Conservation (phyloP, 1,284 basidiomycete genomes). For the Boletus smithii region DNA sequence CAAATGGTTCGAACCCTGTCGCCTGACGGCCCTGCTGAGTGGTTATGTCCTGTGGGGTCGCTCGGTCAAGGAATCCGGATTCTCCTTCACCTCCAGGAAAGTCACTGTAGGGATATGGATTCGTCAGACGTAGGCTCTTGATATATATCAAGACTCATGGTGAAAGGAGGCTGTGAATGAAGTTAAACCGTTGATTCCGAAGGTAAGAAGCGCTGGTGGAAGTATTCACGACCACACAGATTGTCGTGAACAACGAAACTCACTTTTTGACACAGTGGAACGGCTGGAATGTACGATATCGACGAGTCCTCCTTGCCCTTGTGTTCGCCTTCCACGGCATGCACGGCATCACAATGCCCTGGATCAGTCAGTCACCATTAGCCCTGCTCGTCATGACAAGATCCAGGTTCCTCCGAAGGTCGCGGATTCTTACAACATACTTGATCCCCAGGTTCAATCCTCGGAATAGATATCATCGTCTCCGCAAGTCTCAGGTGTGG, state of each 20-base stretch:
- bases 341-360: conserved; percentile 69
- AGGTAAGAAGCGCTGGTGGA: conserved; percentile 56
- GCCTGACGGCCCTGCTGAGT: conserved; percentile 34
- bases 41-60: conserved; percentile 41
- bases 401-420: not conserved
- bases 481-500: conserved; percentile 64
- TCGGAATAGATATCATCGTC: conserved; percentile 52
- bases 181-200: conserved; percentile 53
- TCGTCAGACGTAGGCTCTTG: not conserved
- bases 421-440: conserved; percentile 56
- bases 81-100: conserved; percentile 78
- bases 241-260: conserved; percentile 12
- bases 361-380: not conserved
- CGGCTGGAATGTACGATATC: conserved; percentile 78
- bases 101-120: conserved; percentile 41
- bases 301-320: conserved; percentile 62
- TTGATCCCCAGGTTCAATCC: conserved; percentile 69
- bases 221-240: not conserved
- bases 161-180: conserved; percentile 54
- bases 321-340: conserved; percentile 68
- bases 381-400: not conserved
- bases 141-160: conserved; percentile 40
- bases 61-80: conserved; percentile 51
- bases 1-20: conserved; percentile 38
- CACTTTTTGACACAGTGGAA: conserved; percentile 68